These are phyloP conservation scores for Lathyrus aphaca DNA, from an alignment of 306 rosid genomes.

Conservation along the genomic window DNA sequence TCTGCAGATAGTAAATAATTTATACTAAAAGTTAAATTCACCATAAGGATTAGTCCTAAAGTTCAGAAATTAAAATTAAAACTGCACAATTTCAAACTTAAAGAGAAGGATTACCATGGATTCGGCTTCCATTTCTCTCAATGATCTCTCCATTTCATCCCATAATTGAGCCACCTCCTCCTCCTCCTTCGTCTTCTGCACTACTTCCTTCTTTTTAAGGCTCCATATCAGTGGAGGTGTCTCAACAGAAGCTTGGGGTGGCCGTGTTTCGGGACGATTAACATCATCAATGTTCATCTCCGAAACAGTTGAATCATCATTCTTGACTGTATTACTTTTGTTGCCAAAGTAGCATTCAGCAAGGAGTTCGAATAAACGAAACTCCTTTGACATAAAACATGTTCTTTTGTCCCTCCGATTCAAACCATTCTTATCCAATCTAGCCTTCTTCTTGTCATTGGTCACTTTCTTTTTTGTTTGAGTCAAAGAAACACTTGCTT, in stretches of 20 bases:
- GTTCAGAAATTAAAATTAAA: background rate
- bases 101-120: background rate
- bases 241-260: background rate
- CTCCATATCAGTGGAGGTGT: background rate
- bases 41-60: background rate
- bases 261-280: background rate
- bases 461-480: background rate
- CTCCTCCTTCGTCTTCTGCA: background rate
- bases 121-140: background rate
- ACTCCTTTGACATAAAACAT: background rate
- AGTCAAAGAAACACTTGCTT: background rate
- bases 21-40: background rate
- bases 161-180: background rate
- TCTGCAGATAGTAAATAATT: constrained; percentile 27
- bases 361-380: background rate
- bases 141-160: background rate
- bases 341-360: background rate
- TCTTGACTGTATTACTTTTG: background rate
- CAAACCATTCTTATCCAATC: background rate
- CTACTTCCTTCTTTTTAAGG: background rate
- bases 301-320: background rate
- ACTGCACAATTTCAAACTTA: background rate
- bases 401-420: background rate
- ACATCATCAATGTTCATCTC: background rate
- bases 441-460: background rate